A percentile compares a stretch with the other conserved stretches of the same genome.
Evolutionary conservation across 2,329 filamentous ascomycete species (phyloP).

Genomic region (Myriosclerotinia duriaeana): DNA sequence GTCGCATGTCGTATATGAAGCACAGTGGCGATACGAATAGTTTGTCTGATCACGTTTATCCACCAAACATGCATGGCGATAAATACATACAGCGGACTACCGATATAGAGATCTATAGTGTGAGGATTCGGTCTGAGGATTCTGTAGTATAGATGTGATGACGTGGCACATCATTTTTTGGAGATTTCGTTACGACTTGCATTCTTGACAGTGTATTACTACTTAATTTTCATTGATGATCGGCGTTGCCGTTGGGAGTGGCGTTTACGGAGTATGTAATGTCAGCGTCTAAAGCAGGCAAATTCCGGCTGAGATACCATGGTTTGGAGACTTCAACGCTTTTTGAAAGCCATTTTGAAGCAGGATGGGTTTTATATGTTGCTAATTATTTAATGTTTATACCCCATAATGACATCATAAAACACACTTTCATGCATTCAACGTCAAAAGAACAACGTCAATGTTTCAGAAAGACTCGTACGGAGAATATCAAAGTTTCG

Average conservation of each 20-base stretch:
- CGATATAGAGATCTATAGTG: constrained; percentile 18
- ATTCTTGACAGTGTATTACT: constrained; percentile 3
- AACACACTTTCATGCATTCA: not conserved
- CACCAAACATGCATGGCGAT: constrained; percentile 10
- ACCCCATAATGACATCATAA: not conserved
- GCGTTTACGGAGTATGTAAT: not conserved
- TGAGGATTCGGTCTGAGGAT: not conserved
- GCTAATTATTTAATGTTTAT: not conserved
- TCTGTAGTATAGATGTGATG: not conserved
- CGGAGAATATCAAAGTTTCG: too few relatives aligned
- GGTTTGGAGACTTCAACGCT: not conserved
- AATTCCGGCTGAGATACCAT: not conserved
- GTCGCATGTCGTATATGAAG: constrained; percentile 12
- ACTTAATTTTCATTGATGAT: not conserved
- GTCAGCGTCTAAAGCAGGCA: not conserved
- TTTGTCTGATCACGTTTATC: not conserved
- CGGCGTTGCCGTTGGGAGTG: not conserved
- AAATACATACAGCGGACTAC: constrained; percentile 19
- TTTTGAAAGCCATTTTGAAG: not conserved
- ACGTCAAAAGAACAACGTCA: not conserved
- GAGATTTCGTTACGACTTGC: not conserved
- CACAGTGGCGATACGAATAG: constrained; percentile 4
- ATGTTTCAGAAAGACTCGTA: not conserved
- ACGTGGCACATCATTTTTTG: not conserved
- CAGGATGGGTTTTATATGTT: not conserved